Evolutionary conservation across 352 stramenopile species (phyloP), one percentile per base, ranked within the genome.

Genomic region (Phytophthora constricta): DNA sequence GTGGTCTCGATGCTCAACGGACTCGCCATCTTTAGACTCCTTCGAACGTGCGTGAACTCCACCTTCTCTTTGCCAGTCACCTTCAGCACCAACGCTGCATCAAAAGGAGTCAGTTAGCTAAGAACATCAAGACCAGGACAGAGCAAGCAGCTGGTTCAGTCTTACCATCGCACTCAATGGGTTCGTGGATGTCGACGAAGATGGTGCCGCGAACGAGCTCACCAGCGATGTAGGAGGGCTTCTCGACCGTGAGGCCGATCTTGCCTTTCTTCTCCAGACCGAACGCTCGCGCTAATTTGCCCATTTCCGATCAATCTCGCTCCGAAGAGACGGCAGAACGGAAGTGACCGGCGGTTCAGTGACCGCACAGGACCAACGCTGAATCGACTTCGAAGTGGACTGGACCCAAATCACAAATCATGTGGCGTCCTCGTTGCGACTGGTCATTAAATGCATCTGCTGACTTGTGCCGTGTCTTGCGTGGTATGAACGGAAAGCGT

Each of bases 11-110:
- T 74, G 60, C 4, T 59, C 74, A 5, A 59, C 48, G 8, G 59
- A 70, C 27, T 89, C 63, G 8, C 57, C 57, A 34, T 86, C 72
- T 13, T 27, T 23, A 9, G 60, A 73, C 58, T 77, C 65, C 58
- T 62, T 14, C 49, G 55, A 28, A 80, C 43, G 52, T 86, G 66
- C 9, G 69, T 76, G 67, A 79, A 89, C 53, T 79, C 74, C 22
- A 90, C 69, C 47, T 88, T 87, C 60, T 92, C 84, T 59, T 90
- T 91, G 13, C 84, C 84, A 5, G 65, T 71, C 4, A 80, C 80
- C 61, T 88, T 89, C 28, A 92, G 69, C 33, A 90, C 74, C 31
- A 92, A 58, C 23, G 82, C 84, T 92, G 62, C 25, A 51, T 43
- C 41, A 1, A 47, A 20, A 47, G 14, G n/a, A n/a, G n/a, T n/a